Percentiles rank a stretch among this genome's conserved stretches.
Evolutionary conservation across 2,329 filamentous ascomycete genomes (phyloP).

Genomic region (Akanthomyces lecanii): DNA sequence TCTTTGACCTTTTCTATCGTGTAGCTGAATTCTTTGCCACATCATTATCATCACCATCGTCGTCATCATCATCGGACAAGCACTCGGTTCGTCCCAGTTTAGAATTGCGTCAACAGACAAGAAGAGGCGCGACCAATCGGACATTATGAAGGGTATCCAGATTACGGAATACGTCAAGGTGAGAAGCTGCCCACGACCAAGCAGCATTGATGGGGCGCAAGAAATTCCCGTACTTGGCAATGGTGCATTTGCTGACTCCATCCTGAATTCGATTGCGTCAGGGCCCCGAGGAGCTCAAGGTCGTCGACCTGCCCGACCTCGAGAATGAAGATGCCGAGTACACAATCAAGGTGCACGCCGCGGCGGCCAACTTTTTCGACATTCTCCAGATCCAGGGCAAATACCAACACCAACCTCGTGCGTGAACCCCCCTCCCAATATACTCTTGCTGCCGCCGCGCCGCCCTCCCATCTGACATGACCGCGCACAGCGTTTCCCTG

Average conservation of each 20-base stretch:
- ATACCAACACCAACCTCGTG: constrained; percentile 84
- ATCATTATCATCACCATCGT: background rate
- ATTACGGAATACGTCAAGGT: constrained; percentile 72
- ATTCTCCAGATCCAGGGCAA: constrained; percentile 92
- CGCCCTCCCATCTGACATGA: background rate
- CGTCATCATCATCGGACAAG: background rate
- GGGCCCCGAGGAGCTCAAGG: constrained; percentile 74
- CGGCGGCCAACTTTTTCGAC: constrained; percentile 95
- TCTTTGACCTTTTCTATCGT: background rate
- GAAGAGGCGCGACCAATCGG: background rate
- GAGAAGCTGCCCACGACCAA: constrained; percentile 19
- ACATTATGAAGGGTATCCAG: constrained; percentile 70
- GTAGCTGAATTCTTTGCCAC: background rate
- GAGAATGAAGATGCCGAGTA: constrained; percentile 70
- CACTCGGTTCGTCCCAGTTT: background rate
- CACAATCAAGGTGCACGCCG: constrained; percentile 78
- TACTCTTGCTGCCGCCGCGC: background rate
- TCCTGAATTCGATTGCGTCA: constrained; percentile 30
- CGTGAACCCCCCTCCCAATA: constrained; percentile 18
- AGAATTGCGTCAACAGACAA: background rate
- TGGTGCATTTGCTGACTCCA: background rate
- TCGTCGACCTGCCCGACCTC: constrained; percentile 71
- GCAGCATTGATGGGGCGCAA: background rate
- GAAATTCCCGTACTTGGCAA: background rate
- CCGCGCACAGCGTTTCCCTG: constrained; percentile 64